Evolutionary conservation across 2,329 filamentous ascomycete species (phyloP).

Genomic region (Sordariomycetes sp.): DNA sequence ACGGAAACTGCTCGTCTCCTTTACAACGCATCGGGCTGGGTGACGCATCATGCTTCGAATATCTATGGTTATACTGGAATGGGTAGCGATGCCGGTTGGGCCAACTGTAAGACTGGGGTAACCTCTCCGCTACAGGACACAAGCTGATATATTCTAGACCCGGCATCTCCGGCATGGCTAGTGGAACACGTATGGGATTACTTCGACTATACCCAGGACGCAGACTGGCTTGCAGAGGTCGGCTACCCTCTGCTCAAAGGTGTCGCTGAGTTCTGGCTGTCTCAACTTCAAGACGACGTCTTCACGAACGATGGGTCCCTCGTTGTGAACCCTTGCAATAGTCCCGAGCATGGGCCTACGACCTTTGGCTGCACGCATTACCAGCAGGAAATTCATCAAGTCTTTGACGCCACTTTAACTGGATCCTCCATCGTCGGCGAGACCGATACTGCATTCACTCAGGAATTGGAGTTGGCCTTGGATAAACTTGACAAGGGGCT

Average conservation of each 20-base stretch:
- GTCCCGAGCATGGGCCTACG: slow-evolving; percentile 40
- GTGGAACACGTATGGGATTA: slow-evolving; percentile 46
- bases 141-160: slow-evolving; percentile 23
- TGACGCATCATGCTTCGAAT: slow-evolving; percentile 43
- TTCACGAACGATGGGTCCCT: slow-evolving; percentile 36
- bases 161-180: slow-evolving; percentile 40
- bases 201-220: slow-evolving; percentile 36
- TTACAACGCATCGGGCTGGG: slow-evolving; percentile 41
- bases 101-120: slow-evolving; percentile 13
- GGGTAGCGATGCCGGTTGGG: slow-evolving; percentile 16
- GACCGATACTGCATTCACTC: slow-evolving; percentile 15
- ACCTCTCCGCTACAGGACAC: not conserved
- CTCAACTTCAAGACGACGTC: slow-evolving; percentile 33
- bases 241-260: slow-evolving; percentile 42
- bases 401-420: slow-evolving; percentile 22
- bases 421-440: slow-evolving; percentile 12
- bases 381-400: slow-evolving; percentile 34
- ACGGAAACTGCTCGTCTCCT: slow-evolving; percentile 35
- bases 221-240: slow-evolving; percentile 26
- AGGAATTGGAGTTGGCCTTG: slow-evolving; percentile 17
- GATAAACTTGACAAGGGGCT: slow-evolving; percentile 15
- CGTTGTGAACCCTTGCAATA: slow-evolving; percentile 44
- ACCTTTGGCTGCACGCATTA: slow-evolving; percentile 41
- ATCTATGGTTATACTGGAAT: slow-evolving; percentile 40
- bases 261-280: slow-evolving; percentile 41